These are phyloP conservation scores for Paraleonurus japonicus DNA, from an alignment of 257 asterid genomes.

Conservation along the genomic window DNA sequence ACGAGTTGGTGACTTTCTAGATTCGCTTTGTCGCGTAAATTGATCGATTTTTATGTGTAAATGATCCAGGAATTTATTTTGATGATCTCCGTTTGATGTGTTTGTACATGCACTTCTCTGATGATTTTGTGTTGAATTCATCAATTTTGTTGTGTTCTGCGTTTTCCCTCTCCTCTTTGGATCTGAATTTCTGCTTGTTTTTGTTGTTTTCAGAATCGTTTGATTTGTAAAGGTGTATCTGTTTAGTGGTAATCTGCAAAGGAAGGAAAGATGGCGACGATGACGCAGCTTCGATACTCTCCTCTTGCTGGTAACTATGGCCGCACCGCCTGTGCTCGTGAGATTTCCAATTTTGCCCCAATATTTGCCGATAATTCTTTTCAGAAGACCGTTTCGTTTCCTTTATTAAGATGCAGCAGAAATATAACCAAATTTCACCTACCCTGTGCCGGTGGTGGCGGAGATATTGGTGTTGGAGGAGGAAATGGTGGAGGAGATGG, in stretches of 20 bases:
- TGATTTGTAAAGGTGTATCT: neutral
- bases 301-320: conserved; percentile 31
- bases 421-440: conserved; percentile 17
- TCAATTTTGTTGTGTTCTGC: neutral
- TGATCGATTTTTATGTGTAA: neutral
- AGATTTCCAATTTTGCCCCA: conserved; percentile 10
- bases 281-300: conserved; percentile 44
- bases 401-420: conserved; percentile 26
- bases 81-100: conserved; percentile 22
- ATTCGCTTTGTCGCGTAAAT: neutral
- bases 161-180: neutral
- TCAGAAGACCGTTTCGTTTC: conserved; percentile 12
- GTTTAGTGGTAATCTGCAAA: neutral
- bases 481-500: conserved; percentile 34
- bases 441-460: conserved; percentile 35
- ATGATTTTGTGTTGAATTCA: neutral
- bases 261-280: conserved; percentile 27
- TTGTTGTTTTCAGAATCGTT: conserved; percentile 1
- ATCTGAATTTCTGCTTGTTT: conserved; percentile 20
- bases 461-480: conserved; percentile 43
- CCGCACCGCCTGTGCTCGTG: conserved; percentile 18
- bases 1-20: conserved; percentile 15
- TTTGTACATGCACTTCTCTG: conserved; percentile 18
- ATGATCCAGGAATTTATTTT: neutral
- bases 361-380: conserved; percentile 29